Evolutionary conservation across 1,139 yeast species (phyloP), one percentile per base, ranked within the genome.

Genomic region (Meyerozyma smithsonii): DNA sequence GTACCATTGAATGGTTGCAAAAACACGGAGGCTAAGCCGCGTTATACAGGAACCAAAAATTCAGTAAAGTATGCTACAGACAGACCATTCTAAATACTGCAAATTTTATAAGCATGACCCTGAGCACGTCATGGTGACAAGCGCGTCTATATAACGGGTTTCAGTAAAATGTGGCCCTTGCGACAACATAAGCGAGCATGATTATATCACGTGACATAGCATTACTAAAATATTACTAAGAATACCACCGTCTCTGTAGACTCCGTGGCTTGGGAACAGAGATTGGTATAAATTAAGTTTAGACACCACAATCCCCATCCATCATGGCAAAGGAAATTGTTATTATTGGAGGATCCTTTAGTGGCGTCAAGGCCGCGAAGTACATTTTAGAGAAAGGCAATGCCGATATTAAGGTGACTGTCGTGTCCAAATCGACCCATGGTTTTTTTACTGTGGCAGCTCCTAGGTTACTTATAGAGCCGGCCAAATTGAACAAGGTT

Each of bases 301-400:
- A 3, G 11, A 3, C 5, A n/a, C 15, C 17, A n/a, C 12, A 14
- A 14, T 6, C 11, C 12, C 4, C 3, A 26, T 5, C 17, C 4
- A 12, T 4, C 11, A 26, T 26, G 30, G 30, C 12, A 10, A 12
- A 26, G 12, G 7, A 26, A 26, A 15, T 64, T 16, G 59, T 63
- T 3, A 58, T 66, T n/a, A 48, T 66, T 16, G 72, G 72, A 8
- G 69, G 63, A 3, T 65, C 69, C 2, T 64, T 48, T 42, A 67
- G 65, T 4, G 72, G 59, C 3, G 44, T 55, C 11, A 30, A 37
- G 6, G 66, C 68, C 4, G 57, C 59, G 7, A 55, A 55, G 23
- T 32, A 45, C n/a, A 36, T 51, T 14, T 42, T 46, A 7, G 34
- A 34, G 4, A 36, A 36, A 8, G 36, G 37, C 21, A 15, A 36